These are phyloP conservation scores for Echium plantagineum DNA, from an alignment of 257 asterid genomes.

Conservation along the genomic window DNA sequence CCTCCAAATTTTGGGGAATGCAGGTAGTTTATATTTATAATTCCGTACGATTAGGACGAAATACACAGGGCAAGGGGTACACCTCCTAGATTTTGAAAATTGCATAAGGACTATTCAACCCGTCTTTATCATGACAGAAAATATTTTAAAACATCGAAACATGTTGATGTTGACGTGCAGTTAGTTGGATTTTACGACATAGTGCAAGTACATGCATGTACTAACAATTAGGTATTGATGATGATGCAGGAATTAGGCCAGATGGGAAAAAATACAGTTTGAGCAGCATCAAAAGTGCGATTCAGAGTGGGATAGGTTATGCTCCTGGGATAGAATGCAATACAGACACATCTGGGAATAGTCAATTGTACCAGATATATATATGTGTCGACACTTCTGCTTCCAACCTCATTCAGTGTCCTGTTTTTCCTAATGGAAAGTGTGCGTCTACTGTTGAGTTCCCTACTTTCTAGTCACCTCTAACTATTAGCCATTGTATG, in stretches of 20 bases:
- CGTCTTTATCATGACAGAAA: no score
- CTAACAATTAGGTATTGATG: no score
- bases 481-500: no score
- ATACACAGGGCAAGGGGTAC: no score
- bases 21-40: conserved; percentile 20
- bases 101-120: no score
- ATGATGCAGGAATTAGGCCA: conserved; percentile 33
- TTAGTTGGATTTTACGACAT: no score
- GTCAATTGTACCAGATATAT: no score
- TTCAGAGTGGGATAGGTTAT: conserved; percentile 27
- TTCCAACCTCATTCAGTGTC: conserved; percentile 40
- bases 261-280: conserved; percentile 41
- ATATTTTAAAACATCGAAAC: no score
- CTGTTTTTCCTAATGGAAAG: conserved; percentile 40
- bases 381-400: conserved; percentile 37
- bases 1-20: conserved; percentile 48
- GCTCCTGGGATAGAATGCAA: conserved; percentile 54
- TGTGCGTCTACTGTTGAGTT: conserved; percentile 38
- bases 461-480: conserved; percentile 36
- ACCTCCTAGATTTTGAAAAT: no score
- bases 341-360: conserved; percentile 21
- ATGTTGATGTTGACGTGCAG: no score
- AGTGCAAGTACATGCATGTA: no score
- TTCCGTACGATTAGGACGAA: no score
- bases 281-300: conserved; percentile 29